Evolutionary conservation across 2,329 filamentous ascomycete species (phyloP).

Genomic region (Ascochyta clinopodiicola): DNA sequence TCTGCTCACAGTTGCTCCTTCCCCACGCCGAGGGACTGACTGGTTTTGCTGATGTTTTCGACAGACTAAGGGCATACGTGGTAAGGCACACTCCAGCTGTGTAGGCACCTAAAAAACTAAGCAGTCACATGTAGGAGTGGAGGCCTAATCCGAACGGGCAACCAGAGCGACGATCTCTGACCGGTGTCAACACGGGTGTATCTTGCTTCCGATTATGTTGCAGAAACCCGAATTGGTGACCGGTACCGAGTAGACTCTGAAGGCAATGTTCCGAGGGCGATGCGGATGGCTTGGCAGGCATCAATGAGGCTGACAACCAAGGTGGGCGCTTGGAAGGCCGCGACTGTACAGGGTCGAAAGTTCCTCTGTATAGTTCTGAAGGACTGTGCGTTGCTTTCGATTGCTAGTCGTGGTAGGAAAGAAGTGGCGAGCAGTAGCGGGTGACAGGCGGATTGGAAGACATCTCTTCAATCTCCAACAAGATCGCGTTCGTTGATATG

Average conservation of each 20-base stretch:
- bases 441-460: not conserved
- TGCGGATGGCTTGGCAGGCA: not conserved
- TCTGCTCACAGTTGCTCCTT: no score
- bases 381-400: not conserved
- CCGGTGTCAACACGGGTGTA: not conserved
- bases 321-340: not conserved
- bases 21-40: not conserved
- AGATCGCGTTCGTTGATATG: not conserved
- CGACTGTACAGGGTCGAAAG: not conserved
- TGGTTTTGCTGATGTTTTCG: not conserved
- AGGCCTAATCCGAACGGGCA: not conserved
- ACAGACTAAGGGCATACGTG: not conserved
- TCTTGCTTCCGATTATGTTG: not conserved
- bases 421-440: not conserved
- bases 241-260: not conserved
- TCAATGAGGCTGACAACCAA: not conserved
- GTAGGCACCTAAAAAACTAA: not conserved
- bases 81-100: conserved; percentile 7
- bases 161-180: not conserved
- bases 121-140: not conserved
- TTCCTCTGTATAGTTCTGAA: conserved; percentile 3
- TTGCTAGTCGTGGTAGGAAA: conserved; percentile 1
- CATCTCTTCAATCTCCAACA: not conserved
- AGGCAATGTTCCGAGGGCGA: not conserved
- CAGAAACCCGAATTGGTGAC: not conserved